Evolutionary conservation across 306 rosid species (phyloP).

Genomic region (Oxytropis ochrocephala): DNA sequence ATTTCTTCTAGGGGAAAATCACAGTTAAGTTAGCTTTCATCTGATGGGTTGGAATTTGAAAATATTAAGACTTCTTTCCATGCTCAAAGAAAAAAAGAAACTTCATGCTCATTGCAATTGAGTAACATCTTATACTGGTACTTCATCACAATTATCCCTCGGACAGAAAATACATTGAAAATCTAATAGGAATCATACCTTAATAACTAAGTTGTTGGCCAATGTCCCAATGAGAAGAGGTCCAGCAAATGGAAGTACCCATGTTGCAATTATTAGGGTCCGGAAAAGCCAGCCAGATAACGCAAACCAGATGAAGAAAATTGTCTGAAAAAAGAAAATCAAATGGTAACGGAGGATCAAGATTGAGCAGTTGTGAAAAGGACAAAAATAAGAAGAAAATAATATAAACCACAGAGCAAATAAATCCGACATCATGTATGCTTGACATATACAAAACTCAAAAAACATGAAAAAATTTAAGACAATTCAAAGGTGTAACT

Average conservation of each 20-base stretch:
- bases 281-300: conserved; percentile 98
- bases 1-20: too few relatives aligned
- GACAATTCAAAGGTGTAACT: not conserved
- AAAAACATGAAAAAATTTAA: not conserved
- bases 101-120: not conserved
- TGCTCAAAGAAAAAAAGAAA: not conserved
- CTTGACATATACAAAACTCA: not conserved
- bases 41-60: too few relatives aligned
- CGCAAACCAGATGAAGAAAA: conserved; percentile 93
- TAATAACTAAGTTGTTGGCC: conserved; percentile 71
- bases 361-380: not conserved
- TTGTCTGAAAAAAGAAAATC: conserved; percentile 47
- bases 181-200: conserved; percentile 43
- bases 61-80: too few relatives aligned
- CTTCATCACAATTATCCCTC: not conserved
- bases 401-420: not conserved
- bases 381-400: not conserved
- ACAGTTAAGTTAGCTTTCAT: too few relatives aligned
- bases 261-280: conserved; percentile 54
- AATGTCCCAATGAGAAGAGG: conserved; percentile 85
- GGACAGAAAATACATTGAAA: not conserved
- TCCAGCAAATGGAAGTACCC: conserved; percentile 95
- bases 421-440: not conserved
- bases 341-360: not conserved
- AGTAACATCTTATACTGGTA: not conserved